Percentiles rank a stretch among this genome's conserved stretches.
Evolutionary conservation across 2,329 filamentous ascomycete genomes (phyloP).

Genomic region (Monosporascus sp.): DNA sequence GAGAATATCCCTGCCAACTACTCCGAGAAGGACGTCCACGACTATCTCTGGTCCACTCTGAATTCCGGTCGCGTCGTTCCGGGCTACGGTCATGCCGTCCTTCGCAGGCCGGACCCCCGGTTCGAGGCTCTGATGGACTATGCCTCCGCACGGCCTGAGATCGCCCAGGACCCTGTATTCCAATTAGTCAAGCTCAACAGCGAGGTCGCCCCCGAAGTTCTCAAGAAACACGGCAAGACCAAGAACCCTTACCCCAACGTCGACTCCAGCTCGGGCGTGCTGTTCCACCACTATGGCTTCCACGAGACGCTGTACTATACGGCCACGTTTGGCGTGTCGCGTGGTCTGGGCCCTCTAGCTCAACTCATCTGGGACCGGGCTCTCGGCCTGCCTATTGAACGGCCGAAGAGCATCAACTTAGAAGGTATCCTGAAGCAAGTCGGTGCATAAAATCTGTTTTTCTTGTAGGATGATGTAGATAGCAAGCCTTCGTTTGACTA

Average conservation of each 20-base stretch:
- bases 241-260: conserved; percentile 98
- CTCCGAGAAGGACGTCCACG: conserved; percentile 73
- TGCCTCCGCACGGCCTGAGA: conserved; percentile 76
- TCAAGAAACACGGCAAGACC: conserved; percentile 95
- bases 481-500: not conserved
- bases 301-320: conserved; percentile 94
- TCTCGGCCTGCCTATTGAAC: conserved; percentile 89
- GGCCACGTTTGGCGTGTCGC: conserved; percentile 63
- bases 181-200: conserved; percentile 90
- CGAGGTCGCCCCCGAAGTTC: conserved; percentile 80
- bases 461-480: conserved; percentile 6
- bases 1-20: conserved; percentile 73
- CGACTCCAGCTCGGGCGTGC: conserved; percentile 84
- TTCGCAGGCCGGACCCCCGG: conserved; percentile 93
- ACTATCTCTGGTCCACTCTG: conserved; percentile 89
- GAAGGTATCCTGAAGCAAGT: conserved; percentile 72
- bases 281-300: conserved; percentile 98
- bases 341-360: conserved; percentile 78
- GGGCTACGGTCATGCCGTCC: conserved; percentile 91
- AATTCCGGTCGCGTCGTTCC: conserved; percentile 92
- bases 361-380: conserved; percentile 96
- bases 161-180: conserved; percentile 84
- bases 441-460: conserved; percentile 25
- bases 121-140: conserved; percentile 98
- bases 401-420: conserved; percentile 95